phyloP scores from a whole-genome alignment of 257 asterid species.

The Linaria vulgaris region DNA sequence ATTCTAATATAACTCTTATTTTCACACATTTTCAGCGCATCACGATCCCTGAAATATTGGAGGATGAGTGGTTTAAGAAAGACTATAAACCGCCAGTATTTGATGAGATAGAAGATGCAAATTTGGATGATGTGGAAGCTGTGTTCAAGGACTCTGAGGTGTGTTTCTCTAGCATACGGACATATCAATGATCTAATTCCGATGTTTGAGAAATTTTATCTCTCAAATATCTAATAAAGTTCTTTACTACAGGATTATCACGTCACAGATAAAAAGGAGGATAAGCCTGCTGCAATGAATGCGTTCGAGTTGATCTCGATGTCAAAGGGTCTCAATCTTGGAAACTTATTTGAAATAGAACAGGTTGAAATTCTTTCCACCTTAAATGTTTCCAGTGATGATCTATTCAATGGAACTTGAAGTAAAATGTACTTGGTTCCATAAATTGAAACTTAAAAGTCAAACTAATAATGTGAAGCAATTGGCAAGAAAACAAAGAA shows the following conservation, averaged over 20 bases:
- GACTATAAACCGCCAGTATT: conserved; percentile 76
- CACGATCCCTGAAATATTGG: conserved; percentile 63
- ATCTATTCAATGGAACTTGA: not conserved
- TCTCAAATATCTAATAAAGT: conserved; percentile 14
- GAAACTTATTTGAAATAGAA: conserved; percentile 69
- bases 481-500: no score
- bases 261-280: conserved; percentile 72
- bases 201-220: not conserved
- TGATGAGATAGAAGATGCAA: conserved; percentile 69
- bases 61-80: conserved; percentile 89
- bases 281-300: conserved; percentile 81
- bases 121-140: conserved; percentile 93
- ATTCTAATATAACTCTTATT: not conserved
- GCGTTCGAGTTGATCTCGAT: conserved; percentile 94
- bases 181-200: not conserved
- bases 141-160: conserved; percentile 88
- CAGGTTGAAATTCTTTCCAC: conserved; percentile 42
- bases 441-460: no score
- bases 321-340: conserved; percentile 93
- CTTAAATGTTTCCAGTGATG: not conserved
- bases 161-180: conserved; percentile 22
- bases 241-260: conserved; percentile 59
- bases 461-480: no score
- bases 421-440: no score
- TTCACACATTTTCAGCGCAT: conserved; percentile 54